Base-by-base conservation (phyloP, 2,329 filamentous ascomycete species). In the Myriangium duriaei region DNA sequence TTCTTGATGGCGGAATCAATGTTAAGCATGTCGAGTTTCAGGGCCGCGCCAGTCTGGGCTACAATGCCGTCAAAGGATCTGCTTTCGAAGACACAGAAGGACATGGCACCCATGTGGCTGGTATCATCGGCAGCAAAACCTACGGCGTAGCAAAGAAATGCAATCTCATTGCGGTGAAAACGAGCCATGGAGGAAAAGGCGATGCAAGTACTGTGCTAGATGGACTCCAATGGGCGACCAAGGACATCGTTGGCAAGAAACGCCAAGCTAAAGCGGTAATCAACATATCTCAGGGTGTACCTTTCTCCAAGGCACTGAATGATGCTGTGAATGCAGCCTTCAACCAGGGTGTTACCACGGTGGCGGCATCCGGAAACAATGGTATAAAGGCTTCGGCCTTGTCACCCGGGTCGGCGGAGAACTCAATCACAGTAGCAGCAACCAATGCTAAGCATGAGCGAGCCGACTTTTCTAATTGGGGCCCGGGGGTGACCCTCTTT, bases 41-140 rank as follows among this genome's bases (percentile, higher is more conserved):
- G 19, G 56, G 54, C 6, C 53, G 59, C 40, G 60, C 56, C 7
- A 47, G 29, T 5, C 53, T 44, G 39, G 58, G 57, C 21, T 51
- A 47, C 4, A 61, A 59, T 42, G 42, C 42, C 4, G 40, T 45
- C 11, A 34, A 33, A 13, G 40, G 56, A 49, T 34, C 40, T 11
- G 34, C 40, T 10, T 51, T 57, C 40, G 55, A 51, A 14, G 61
- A 64, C 41, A 62, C 69, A 46, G 72, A 77, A 48, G 75, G 75
- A 9, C 76, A 79, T 55, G 76, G 76, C 29, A 74, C 65, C 39
- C 76, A 79, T 59, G 72, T 76, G 15, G 67, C 73, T 7, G 75
- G 73, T 15, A 79, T 73, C 11, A 70, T 77, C 30, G 76, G 63
- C 14, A 72, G 73, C 21, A 62, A 59, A 37, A 76, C 69, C 2